Percentiles rank a stretch among this genome's conserved stretches.
phyloP scores from a whole-genome alignment of 352 stramenopile species.

The Pythium graminicola region DNA sequence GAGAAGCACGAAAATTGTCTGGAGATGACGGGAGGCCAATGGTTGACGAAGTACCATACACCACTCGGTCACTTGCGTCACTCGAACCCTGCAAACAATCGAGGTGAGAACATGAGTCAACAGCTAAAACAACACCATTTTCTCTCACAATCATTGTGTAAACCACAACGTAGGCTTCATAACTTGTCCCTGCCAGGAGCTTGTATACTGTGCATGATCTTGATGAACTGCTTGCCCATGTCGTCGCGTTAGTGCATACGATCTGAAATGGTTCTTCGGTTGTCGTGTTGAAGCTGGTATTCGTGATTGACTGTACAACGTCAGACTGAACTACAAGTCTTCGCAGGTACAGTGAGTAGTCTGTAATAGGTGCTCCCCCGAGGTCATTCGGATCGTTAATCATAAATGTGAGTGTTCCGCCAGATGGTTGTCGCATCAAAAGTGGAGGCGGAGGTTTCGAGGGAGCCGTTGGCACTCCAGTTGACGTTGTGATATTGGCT shows the following conservation, averaged over 20 bases:
- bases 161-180: slow-evolving; percentile 41
- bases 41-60: slow-evolving; percentile 23
- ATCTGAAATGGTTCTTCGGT: slow-evolving; percentile 11
- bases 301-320: not conserved
- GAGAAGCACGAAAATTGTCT: slow-evolving; percentile 26
- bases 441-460: slow-evolving; percentile 13
- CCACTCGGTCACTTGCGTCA: slow-evolving; percentile 8
- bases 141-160: slow-evolving; percentile 33
- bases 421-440: slow-evolving; percentile 5
- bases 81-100: slow-evolving; percentile 28
- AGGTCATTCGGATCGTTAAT: slow-evolving; percentile 26
- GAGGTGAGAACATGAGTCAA: not conserved
- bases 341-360: slow-evolving; percentile 36
- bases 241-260: slow-evolving; percentile 13
- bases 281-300: not conserved
- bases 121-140: not conserved
- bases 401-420: slow-evolving; percentile 34
- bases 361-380: slow-evolving; percentile 28
- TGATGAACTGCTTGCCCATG: slow-evolving; percentile 1
- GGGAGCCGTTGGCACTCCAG: slow-evolving; percentile 20
- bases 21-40: slow-evolving; percentile 40
- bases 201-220: slow-evolving; percentile 32
- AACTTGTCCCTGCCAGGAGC: slow-evolving; percentile 31
- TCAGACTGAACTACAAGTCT: not conserved
- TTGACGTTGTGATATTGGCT: slow-evolving; percentile 20